Conservation (phyloP, 2,329 filamentous ascomycete species). For the Pseudogymnoascus sp. region DNA sequence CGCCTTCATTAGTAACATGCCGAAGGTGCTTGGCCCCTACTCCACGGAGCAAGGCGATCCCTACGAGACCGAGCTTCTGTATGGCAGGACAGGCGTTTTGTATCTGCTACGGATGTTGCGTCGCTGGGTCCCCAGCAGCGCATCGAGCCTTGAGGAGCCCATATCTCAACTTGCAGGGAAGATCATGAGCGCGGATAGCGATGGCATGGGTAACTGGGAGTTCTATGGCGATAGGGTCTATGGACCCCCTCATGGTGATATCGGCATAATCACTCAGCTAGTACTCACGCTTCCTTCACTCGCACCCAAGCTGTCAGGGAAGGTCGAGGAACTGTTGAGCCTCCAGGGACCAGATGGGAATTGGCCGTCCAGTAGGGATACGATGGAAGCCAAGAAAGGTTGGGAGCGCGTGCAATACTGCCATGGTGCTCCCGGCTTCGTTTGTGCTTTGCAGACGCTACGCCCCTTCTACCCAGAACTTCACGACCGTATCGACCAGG, state of each 20-base stretch:
- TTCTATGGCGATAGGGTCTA: slow-evolving; percentile 58
- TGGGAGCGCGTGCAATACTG: slow-evolving; percentile 52
- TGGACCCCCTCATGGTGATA: slow-evolving; percentile 60
- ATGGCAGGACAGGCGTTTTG: slow-evolving; percentile 60
- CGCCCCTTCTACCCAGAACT: slow-evolving; percentile 49
- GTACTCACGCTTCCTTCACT: slow-evolving; percentile 39
- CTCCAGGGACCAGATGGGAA: slow-evolving; percentile 56
- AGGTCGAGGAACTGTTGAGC: slow-evolving; percentile 49
- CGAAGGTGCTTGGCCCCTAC: neutral
- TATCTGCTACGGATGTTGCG: slow-evolving; percentile 58
- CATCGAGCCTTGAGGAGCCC: slow-evolving; percentile 43
- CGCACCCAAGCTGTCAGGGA: slow-evolving; percentile 45
- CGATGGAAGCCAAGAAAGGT: neutral
- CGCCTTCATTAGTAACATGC: neutral
- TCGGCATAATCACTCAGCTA: slow-evolving; percentile 65
- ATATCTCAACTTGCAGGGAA: slow-evolving; percentile 50
- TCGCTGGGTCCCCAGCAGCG: slow-evolving; percentile 39
- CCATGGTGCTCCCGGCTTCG: slow-evolving; percentile 58
- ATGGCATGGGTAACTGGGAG: slow-evolving; percentile 45
- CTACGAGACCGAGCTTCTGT: slow-evolving; percentile 31
- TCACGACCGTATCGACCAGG: slow-evolving; percentile 43
- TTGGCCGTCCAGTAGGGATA: slow-evolving; percentile 38
- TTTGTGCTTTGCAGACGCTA: slow-evolving; percentile 50
- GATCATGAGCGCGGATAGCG: slow-evolving; percentile 45
- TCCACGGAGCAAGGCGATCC: neutral